These are phyloP conservation scores for Debaryomyces fabryi DNA, from an alignment of 1,139 yeast genomes.

Conservation along the genomic window DNA sequence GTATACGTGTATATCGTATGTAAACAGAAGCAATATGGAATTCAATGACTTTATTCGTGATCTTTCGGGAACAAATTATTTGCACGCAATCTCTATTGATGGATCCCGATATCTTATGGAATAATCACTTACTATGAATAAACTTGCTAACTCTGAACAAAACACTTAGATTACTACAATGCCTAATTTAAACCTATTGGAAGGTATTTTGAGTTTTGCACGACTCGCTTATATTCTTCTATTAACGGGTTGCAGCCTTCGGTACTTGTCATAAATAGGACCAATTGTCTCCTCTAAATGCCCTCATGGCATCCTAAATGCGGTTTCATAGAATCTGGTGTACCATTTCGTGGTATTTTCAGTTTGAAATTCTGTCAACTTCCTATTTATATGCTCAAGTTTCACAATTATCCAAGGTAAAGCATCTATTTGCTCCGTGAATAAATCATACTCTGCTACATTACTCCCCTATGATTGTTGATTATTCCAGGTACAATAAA, in stretches of 20 bases:
- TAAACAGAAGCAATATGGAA: background rate
- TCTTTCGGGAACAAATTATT: background rate
- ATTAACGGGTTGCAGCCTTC: background rate
- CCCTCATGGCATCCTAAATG: background rate
- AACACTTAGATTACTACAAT: background rate
- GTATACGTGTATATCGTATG: constrained; percentile 5
- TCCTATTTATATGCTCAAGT: background rate
- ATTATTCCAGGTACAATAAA: no score
- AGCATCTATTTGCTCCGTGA: no score
- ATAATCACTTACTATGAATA: constrained; percentile 2
- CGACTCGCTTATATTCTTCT: background rate
- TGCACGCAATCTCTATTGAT: constrained; percentile 1
- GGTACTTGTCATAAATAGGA: background rate
- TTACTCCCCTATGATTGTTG: no score
- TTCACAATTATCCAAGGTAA: no score
- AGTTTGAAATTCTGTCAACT: background rate
- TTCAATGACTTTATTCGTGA: background rate
- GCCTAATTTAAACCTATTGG: constrained; percentile 1
- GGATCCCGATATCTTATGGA: background rate
- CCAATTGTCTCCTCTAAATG: background rate
- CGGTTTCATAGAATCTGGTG: background rate
- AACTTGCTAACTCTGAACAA: constrained; percentile 4
- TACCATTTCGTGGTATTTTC: background rate
- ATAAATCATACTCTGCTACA: no score
- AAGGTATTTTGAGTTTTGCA: background rate